Conservation (phyloP, 305 asterid species). For the Solanum chacoense region DNA sequence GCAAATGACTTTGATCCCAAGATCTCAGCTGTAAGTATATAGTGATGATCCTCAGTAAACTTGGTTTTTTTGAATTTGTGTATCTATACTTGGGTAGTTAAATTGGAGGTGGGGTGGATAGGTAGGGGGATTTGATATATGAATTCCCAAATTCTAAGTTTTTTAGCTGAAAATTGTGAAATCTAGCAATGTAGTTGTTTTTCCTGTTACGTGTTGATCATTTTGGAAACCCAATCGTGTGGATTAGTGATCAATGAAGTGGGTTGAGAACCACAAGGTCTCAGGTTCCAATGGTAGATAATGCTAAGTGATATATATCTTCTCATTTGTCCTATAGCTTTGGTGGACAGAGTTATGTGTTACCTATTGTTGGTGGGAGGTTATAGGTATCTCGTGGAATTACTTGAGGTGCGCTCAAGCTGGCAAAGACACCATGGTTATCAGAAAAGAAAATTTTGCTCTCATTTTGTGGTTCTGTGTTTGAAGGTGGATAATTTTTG, state of each 20-base stretch:
- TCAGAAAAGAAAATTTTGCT: neutral
- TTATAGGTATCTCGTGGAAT: neutral
- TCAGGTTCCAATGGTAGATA: neutral
- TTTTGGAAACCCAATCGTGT: neutral
- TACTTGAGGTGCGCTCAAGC: neutral
- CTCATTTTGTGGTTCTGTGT: neutral
- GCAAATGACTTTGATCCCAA: conserved; percentile 21
- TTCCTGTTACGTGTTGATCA: neutral
- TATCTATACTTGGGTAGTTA: neutral
- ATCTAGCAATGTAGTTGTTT: neutral
- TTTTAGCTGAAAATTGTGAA: neutral
- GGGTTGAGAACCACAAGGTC: neutral
- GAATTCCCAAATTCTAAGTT: neutral
- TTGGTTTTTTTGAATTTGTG: neutral
- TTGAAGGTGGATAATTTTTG: neutral
- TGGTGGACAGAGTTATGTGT: neutral
- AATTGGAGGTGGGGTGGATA: neutral
- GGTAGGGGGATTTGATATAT: neutral
- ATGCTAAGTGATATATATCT: neutral
- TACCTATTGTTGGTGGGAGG: neutral
- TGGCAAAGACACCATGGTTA: neutral
- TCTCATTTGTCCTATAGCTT: neutral
- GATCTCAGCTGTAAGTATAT: conserved; percentile 16
- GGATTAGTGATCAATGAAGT: neutral
- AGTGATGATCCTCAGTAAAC: neutral